Evolutionary conservation across 495 filamentous ascomycete genomes (phyloP).

Genomic region (Xylaria acuta): DNA sequence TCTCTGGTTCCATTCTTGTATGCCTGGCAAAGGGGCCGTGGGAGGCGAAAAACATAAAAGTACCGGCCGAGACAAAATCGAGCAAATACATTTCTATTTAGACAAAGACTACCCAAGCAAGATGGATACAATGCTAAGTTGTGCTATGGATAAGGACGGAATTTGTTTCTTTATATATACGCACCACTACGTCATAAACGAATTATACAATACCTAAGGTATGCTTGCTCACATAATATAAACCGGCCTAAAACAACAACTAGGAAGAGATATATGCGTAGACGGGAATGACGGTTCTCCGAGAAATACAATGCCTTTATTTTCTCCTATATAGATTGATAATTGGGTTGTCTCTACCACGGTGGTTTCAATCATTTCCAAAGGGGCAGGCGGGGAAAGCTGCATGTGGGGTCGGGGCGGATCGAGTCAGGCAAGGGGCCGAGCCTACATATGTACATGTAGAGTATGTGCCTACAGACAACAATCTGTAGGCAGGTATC

Average conservation of each 20-base stretch:
- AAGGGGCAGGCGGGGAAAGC: too few species aligned
- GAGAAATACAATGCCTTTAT: not conserved
- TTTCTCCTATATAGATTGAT: not conserved
- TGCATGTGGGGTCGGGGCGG: conserved; percentile 8
- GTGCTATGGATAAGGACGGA: not conserved
- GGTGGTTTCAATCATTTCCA: not conserved
- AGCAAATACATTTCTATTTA: not conserved
- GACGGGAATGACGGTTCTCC: not conserved
- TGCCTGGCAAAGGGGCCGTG: not conserved
- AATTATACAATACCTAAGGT: not conserved
- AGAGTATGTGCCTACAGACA: too few species aligned
- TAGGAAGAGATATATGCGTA: not conserved
- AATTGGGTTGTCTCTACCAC: not conserved
- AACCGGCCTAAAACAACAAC: not conserved
- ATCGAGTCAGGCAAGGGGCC: conserved; percentile 9
- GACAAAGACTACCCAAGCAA: not conserved
- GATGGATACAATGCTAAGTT: not conserved
- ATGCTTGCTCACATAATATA: not conserved
- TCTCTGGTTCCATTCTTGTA: not conserved
- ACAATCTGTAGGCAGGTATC: not conserved
- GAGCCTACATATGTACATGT: too few species aligned
- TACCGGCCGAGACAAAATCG: not conserved
- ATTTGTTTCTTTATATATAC: not conserved
- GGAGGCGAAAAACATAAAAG: not conserved
- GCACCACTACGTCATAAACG: conserved; percentile 3